Conservation (phyloP, 2,329 filamentous ascomycete species). For the Epichloe brachyelytri region DNA sequence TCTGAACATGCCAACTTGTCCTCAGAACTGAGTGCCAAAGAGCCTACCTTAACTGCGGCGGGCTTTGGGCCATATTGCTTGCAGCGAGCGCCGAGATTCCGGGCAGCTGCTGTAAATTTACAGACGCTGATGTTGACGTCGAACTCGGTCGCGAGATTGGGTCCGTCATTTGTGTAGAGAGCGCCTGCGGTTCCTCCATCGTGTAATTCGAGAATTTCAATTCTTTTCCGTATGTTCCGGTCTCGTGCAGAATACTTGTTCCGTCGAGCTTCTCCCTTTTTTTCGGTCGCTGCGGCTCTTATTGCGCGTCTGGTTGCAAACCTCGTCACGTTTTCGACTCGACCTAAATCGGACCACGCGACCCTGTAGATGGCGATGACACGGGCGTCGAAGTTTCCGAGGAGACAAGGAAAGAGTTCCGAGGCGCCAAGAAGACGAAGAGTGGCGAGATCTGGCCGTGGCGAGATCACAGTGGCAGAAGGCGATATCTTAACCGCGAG, state of each 20-base stretch:
- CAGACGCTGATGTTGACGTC: constrained; percentile 32
- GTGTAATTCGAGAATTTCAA: constrained; percentile 15
- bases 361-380: neutral
- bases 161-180: constrained; percentile 29
- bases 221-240: neutral
- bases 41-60: constrained; percentile 35
- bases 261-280: neutral
- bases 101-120: constrained; percentile 30
- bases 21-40: neutral
- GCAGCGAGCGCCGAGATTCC: constrained; percentile 32
- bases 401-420: too few species aligned
- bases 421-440: neutral
- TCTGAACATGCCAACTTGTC: neutral
- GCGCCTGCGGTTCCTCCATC: constrained; percentile 32
- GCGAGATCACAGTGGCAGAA: neutral
- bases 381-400: too few species aligned
- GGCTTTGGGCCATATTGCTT: constrained; percentile 24
- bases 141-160: constrained; percentile 37
- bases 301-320: neutral
- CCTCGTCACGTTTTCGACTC: neutral
- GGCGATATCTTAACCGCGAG: neutral
- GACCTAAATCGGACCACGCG: neutral
- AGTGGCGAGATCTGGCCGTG: neutral
- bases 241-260: neutral
- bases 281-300: neutral